These are phyloP conservation scores for Cubamyces lactineus DNA, from an alignment of 768 basidiomycete species.

Conservation along the genomic window DNA sequence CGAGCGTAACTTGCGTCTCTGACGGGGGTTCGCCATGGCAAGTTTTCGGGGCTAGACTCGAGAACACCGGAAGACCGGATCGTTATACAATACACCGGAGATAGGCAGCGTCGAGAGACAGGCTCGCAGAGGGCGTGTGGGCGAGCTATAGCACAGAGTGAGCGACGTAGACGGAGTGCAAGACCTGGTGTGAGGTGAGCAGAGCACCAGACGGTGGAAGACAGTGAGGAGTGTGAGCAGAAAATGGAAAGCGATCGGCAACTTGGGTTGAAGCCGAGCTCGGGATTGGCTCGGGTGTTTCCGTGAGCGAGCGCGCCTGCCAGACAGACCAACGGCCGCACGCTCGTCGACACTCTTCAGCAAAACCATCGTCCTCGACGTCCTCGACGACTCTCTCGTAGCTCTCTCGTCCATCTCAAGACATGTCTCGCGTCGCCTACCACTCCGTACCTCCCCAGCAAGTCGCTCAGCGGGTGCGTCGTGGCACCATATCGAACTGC, in stretches of 20 bases:
- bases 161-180: no score
- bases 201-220: background rate
- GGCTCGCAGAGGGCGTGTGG: slow-evolving; percentile 5
- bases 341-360: background rate
- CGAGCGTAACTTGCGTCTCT: slow-evolving; percentile 84
- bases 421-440: slow-evolving; percentile 42
- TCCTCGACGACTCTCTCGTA: slow-evolving; percentile 4
- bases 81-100: slow-evolving; percentile 1
- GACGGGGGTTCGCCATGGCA: slow-evolving; percentile 91
- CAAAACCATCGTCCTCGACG: slow-evolving; percentile 18
- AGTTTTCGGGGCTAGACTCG: slow-evolving; percentile 11
- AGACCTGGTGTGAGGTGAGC: no score
- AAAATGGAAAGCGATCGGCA: slow-evolving; percentile 20
- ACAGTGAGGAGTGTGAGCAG: background rate
- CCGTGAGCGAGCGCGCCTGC: slow-evolving; percentile 16
- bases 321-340: slow-evolving; percentile 8
- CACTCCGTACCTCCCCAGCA: slow-evolving; percentile 34
- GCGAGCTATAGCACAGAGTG: background rate
- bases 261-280: slow-evolving; percentile 21
- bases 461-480: slow-evolving; percentile 29
- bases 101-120: slow-evolving; percentile 3
- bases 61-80: slow-evolving; percentile 14
- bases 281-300: slow-evolving; percentile 19
- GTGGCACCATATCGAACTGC: background rate
- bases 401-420: background rate